A percentile compares a stretch with the other conserved stretches of the same genome.
These are phyloP conservation scores for Rhodamnia argentea DNA, from an alignment of 345 rosid species.

Conservation along the genomic window DNA sequence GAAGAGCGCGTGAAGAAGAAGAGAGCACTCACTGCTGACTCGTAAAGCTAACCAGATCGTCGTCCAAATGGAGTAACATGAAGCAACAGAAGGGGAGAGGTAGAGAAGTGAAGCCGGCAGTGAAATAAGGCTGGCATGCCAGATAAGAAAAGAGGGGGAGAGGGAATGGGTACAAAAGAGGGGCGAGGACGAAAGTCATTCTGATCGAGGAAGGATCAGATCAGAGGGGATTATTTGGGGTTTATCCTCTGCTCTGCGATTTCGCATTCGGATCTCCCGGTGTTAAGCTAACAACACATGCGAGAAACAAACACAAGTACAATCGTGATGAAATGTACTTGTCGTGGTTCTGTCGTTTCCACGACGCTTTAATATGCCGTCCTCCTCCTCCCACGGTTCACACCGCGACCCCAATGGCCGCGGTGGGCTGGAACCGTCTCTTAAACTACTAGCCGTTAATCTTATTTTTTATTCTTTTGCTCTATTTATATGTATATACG, in stretches of 20 bases:
- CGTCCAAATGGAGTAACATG: neutral
- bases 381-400: neutral
- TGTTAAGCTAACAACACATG: accelerated
- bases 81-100: neutral
- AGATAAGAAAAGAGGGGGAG: accelerated
- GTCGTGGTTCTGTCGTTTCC: neutral
- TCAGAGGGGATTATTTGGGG: neutral
- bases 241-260: neutral
- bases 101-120: neutral
- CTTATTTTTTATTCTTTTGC: neutral
- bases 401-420: neutral
- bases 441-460: neutral
- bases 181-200: neutral
- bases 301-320: neutral
- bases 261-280: neutral
- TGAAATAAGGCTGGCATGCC: neutral
- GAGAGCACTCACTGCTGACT: neutral
- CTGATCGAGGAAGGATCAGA: constrained; percentile 2
- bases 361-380: neutral
- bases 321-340: neutral
- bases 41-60: neutral
- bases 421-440: neutral
- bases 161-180: neutral
- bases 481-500: neutral
- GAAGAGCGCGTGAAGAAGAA: neutral